Percentiles rank a stretch among this genome's conserved stretches.
These are phyloP conservation scores for Perkinsus chesapeaki DNA, from an alignment of 169 alveolate genomes.

Conservation along the genomic window DNA sequence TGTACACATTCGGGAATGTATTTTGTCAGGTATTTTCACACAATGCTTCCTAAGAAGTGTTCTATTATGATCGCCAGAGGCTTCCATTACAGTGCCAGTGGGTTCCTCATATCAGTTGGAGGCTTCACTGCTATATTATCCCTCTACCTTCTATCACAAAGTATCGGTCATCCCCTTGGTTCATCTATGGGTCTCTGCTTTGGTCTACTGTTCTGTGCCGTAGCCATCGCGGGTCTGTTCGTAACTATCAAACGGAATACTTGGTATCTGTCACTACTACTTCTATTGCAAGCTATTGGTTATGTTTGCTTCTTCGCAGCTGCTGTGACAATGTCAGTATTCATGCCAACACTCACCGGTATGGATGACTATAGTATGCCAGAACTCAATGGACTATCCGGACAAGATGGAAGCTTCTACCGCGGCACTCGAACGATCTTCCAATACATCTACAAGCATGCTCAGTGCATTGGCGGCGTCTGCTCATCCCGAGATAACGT, in stretches of 20 bases:
- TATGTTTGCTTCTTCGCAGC: neutral
- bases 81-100: neutral
- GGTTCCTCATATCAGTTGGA: neutral
- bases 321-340: neutral
- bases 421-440: neutral
- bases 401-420: neutral
- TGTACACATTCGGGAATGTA: too few species aligned
- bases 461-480: neutral
- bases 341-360: neutral
- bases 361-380: neutral
- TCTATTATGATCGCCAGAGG: neutral
- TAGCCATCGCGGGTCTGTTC: neutral
- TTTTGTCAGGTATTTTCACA: too few species aligned
- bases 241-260: neutral
- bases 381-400: neutral
- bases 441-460: neutral
- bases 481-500: neutral
- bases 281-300: neutral
- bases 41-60: too few species aligned
- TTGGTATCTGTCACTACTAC: neutral
- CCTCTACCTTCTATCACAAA: neutral
- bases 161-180: neutral
- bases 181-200: neutral
- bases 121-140: neutral
- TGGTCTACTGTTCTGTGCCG: neutral